Evolutionary conservation across 768 basidiomycete genomes (phyloP), one percentile per base, ranked within the genome.

Genomic region (Tephrocybe sp.): DNA sequence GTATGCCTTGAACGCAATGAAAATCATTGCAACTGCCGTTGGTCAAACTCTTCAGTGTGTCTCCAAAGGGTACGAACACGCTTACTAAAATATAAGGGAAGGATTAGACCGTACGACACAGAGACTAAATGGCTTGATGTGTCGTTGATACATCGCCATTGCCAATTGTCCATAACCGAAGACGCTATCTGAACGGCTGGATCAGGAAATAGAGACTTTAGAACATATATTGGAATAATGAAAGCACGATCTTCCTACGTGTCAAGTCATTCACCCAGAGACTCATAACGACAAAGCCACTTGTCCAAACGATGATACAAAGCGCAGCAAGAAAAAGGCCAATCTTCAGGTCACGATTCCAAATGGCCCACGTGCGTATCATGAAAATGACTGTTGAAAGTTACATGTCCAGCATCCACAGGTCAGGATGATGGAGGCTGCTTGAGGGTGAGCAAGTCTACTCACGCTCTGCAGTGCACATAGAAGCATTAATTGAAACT

Each of bases 351-450:
- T 44, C 32, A n/a, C 58, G 41, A 32, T 59, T 49, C 57, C 62
- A 63, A 5, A 63, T 47, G 1, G 62, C 60, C 62, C 62, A 63
- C 13, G 52, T 54, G 3, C 62, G 57, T 16, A 61, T 43, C 9
- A 52, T 54, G 19, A 63, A 41, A 32, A 63, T 57, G 26, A 63
- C 62, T 63, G n/a, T 20, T 5, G 14, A 19, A 17, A 9, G 41
- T 9, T 5, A 11, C 5, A 8, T 20, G n/a, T n/a, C n/a, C n/a
- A n/a, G n/a, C n/a, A 7, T 17, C 39, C 6, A 17, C 26, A 9
- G 7, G 30, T 38, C 9, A 13, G 19, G 2, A 13, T 22, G 0
- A 13, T 1, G 33, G 13, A 9, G 4, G 1, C 4, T 39, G 10
- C 19, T 17, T 43, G 17, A 48, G 10, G 35, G 6, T 20, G 30